phyloP scores from a whole-genome alignment of 2,329 filamentous ascomycete genomes.

The Bimuria novae-zelandiae region DNA sequence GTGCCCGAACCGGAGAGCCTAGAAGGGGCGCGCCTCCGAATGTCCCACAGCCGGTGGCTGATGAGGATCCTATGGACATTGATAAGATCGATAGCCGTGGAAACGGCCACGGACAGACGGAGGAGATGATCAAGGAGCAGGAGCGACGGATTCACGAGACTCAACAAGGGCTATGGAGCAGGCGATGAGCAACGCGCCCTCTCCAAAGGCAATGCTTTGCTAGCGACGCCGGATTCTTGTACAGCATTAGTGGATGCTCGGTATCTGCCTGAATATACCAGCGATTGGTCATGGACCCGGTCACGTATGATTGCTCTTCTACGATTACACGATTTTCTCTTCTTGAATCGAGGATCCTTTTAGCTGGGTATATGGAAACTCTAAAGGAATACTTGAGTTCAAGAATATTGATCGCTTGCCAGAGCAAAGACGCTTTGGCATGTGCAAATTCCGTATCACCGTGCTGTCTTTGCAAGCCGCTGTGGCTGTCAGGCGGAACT shows the following conservation, averaged over 20 bases:
- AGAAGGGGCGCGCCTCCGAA: conserved; percentile 40
- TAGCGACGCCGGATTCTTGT: not conserved
- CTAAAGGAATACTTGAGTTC: too few species aligned
- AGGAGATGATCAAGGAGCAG: conserved; percentile 65
- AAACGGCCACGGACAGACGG: conserved; percentile 64
- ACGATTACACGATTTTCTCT: not conserved
- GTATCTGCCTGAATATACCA: not conserved
- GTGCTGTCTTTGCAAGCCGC: too few species aligned
- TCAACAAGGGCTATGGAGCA: conserved; percentile 61
- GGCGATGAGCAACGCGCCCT: conserved; percentile 22
- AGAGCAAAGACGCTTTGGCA: too few species aligned
- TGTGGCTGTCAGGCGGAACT: too few species aligned
- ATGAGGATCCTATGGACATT: conserved; percentile 55
- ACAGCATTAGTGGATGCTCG: not conserved
- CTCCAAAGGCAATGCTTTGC: not conserved
- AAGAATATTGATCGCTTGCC: too few species aligned
- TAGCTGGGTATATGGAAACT: too few species aligned
- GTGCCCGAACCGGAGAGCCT: conserved; percentile 62
- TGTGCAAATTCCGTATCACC: too few species aligned
- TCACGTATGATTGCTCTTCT: not conserved
- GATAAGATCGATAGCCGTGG: conserved; percentile 64
- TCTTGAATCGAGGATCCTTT: too few species aligned
- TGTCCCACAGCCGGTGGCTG: conserved; percentile 42
- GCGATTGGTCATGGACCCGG: not conserved
- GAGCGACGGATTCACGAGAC: conserved; percentile 64